phyloP scores from a whole-genome alignment of 2,329 filamentous ascomycete genomes.

The Rutstroemia sp. region DNA sequence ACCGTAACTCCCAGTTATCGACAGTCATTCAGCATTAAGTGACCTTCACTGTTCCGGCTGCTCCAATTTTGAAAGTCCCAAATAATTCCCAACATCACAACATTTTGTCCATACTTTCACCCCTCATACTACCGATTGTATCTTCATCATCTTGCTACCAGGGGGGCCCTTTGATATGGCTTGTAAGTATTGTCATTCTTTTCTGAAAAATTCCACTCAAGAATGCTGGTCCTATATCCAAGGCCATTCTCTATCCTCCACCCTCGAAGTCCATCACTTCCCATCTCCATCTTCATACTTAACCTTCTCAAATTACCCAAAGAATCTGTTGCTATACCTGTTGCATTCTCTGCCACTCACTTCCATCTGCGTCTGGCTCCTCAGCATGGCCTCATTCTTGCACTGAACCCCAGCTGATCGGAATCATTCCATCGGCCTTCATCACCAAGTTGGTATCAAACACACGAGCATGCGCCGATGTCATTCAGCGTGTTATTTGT shows the following conservation, averaged over 20 bases:
- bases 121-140: conserved; percentile 14
- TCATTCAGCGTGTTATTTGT: conserved; percentile 11
- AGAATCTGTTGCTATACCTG: conserved; percentile 2
- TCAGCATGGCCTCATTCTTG: conserved; percentile 11
- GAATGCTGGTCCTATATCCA: conserved; percentile 6
- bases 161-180: conserved; percentile 30
- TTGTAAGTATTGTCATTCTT: conserved; percentile 30
- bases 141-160: conserved; percentile 14
- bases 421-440: conserved; percentile 24
- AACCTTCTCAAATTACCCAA: conserved; percentile 9
- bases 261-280: conserved; percentile 10
- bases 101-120: conserved; percentile 2
- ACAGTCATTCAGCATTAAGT: not conserved
- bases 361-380: not conserved
- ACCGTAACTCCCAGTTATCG: not conserved
- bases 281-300: conserved; percentile 14
- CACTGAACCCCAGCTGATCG: conserved; percentile 19
- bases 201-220: conserved; percentile 9
- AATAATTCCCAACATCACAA: conserved; percentile 10
- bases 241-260: conserved; percentile 23
- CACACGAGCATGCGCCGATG: conserved; percentile 27
- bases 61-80: conserved; percentile 12
- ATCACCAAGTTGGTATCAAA: conserved; percentile 15
- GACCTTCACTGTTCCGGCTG: not conserved
- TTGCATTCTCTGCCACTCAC: not conserved